Evolutionary conservation across 176 grass and related monocot genomes (phyloP), one percentile per base, ranked within the genome.

Genomic region (Puccinellia tenuiflora): DNA sequence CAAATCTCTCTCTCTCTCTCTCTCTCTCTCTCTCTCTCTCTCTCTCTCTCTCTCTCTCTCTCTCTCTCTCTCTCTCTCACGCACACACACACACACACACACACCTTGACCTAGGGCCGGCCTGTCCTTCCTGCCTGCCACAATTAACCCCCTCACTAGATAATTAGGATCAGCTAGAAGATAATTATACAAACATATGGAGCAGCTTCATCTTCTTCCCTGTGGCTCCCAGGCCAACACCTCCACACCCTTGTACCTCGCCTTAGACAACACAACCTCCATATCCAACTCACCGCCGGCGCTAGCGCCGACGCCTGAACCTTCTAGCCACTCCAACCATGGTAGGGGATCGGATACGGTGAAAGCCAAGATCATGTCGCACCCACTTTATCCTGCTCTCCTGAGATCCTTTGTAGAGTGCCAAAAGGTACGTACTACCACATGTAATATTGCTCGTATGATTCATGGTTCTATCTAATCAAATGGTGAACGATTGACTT

Each of bases 351-450:
- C 82, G 11, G 95, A 88, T 50, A 83, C 76, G 35, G 83, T 92
- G 78, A 89, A 97, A 88, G 88, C 83, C 0, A 97, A 86, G 86
- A 97, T 97, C 81, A 91, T 90, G 72, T 92, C 92, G 12, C 95
- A 97, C 34, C 86, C 50, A 62, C 90, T 88, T 80, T 97, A 94
- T 79, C 73, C 95, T n/a, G 62, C 76, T 85, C 90, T 97, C 48
- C 37, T 97, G 11, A 85, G 62, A 85, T 88, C 95, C 42, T 94
- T 85, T 74, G 88, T 97, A 76, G 88, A 97, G 52, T 97, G 90
- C 79, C 90, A 87, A 65, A 97, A 97, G 95, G 92, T 91, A 69
- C 5, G 21, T 34, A 21, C 6, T 16, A 53, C 14, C 33, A 26
- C 83, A 85, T 75, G 55, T 74, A 75, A 65, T 77, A 30, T 6